Base-by-base conservation (phyloP, 371 early-diverging fungal genomes). In the Smittium mucronatum region DNA sequence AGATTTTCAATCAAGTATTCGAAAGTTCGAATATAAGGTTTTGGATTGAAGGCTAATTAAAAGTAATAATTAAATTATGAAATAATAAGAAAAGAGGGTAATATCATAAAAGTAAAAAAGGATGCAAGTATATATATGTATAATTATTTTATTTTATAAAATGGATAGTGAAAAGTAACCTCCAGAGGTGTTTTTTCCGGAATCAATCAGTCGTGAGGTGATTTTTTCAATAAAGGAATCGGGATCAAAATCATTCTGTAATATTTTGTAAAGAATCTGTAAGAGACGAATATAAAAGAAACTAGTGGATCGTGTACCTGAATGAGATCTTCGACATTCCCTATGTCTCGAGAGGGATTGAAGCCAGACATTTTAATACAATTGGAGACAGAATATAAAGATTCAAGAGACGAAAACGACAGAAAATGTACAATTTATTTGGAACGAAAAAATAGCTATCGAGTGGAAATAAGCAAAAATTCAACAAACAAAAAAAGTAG, bases 21-120 rank as follows among this genome's bases (percentile, higher is more conserved):
- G 78, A 94, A 94, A 1, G 88, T 88, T 34, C 92, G 82, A 69
- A 95, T 92, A 76, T 94, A 93, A 0, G 93, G 92, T 70, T 76
- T 76, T 58, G 78, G 70, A 71, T 79, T 79, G 26, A 78, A 74
- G 34, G 35, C 28, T 47, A 8, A 2, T 68, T 16, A 15, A 34
- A 68, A 58, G 2, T 34, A 58, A n/a, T n/a, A n/a, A n/a, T n/a
- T n/a, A n/a, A n/a, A n/a, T n/a, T n/a, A n/a, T n/a, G n/a, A 47
- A 47, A 47, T 47, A 34, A 31, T 16, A 47, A 68, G n/a, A 35
- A n/a, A 65, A 35, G 58, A 5, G 8, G 5, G 8, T 32, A 68
- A 26, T 34, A 57, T 26, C 68, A 66, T 47, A 25, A 57, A 34
- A 58, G n/a, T n/a, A 58, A 8, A 15, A 68, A 28, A n/a, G n/a